A percentile compares a stretch with the other conserved stretches of the same genome.
Conservation (phyloP, 1,284 basidiomycete genomes). For the Cryptococcus floricola region DNA sequence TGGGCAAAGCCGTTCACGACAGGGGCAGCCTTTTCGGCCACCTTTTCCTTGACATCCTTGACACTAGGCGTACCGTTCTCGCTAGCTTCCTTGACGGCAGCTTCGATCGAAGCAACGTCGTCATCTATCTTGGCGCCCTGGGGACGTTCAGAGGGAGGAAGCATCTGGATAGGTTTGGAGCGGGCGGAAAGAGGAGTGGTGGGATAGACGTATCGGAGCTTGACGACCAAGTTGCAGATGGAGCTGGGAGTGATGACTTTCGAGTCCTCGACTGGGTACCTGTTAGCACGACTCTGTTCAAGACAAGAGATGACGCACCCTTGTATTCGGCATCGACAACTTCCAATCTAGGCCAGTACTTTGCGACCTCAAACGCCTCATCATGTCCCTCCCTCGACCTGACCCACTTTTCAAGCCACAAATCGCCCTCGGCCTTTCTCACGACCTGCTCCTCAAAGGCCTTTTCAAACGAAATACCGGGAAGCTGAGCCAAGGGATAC, state of each 20-base stretch:
- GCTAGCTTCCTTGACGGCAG: constrained; percentile 19
- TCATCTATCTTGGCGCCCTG: constrained; percentile 3
- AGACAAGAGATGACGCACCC: constrained; percentile 54
- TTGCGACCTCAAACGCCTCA: constrained; percentile 66
- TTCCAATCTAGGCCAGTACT: constrained; percentile 72
- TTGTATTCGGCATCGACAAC: constrained; percentile 82
- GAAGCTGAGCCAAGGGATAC: constrained; percentile 66
- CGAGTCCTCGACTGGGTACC: constrained; percentile 71
- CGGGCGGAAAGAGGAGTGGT: constrained; percentile 12
- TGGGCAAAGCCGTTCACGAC: constrained; percentile 65
- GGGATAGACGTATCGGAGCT: constrained; percentile 50
- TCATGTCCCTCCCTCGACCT: constrained; percentile 54
- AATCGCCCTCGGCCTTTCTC: constrained; percentile 55
- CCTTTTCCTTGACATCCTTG: constrained; percentile 23
- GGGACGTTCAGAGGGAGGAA: constrained; percentile 12
- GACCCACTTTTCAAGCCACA: constrained; percentile 51
- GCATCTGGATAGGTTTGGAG: constrained; percentile 6
- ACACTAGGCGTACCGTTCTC: constrained; percentile 59
- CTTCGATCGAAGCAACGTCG: constrained; percentile 21
- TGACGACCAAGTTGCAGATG: constrained; percentile 82
- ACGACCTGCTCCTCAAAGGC: constrained; percentile 54
- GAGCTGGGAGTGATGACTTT: constrained; percentile 81
- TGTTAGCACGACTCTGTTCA: constrained; percentile 36
- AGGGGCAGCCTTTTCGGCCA: constrained; percentile 48
- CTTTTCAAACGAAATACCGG: constrained; percentile 57